Base-by-base conservation (phyloP, 2,329 filamentous ascomycete genomes). In the Aspergillus aculeatinus region DNA sequence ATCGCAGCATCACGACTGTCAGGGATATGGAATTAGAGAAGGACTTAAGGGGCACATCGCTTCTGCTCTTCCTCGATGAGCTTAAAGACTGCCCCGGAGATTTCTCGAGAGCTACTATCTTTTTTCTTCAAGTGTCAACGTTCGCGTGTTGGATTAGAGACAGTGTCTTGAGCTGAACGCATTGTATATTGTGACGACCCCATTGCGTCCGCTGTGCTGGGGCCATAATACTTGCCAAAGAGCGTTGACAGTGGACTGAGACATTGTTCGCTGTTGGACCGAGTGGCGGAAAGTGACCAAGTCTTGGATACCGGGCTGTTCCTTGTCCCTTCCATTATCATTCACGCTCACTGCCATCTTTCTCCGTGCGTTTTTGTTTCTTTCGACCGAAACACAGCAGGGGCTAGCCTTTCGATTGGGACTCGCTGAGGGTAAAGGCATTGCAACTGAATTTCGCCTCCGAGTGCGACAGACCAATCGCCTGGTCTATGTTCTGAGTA, bases 1-100 rank as follows among this genome's bases (percentile, higher is more conserved):
- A 55, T 61, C 60, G 54, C 54, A 59, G 57, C 31, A 51, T 50
- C 51, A 55, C 51, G 51, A 56, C 33, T 6, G 52, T 53, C 57
- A 57, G 59, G 58, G 54, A 51, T 57, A 42, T 33, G 57, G 52
- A 21, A 25, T 21, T 56, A n/a, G 49, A 51, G 31, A 12, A 29
- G 19, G 57, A 59, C 56, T 61, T 58, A 61, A 62, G 55, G 54
- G 55, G 29, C 35, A 19, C 44, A 19, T 55, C 42, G 31, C 52
- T 60, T 56, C n/a, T 31, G n/a, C 42, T 47, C 31, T 25, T 21
- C 21, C 25, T 55, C 35, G 1, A 16, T 19, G 14, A 19, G 39
- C 31, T 35, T 35, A 52, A 35, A 6, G 3, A 21, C 50, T 14
- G 7, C n/a, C 35, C 42, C 44, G 23, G 29, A 31, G 11, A 16